Conservation (phyloP, 192 early-diverging fungal genomes). For the Dissophora ornata region DNA sequence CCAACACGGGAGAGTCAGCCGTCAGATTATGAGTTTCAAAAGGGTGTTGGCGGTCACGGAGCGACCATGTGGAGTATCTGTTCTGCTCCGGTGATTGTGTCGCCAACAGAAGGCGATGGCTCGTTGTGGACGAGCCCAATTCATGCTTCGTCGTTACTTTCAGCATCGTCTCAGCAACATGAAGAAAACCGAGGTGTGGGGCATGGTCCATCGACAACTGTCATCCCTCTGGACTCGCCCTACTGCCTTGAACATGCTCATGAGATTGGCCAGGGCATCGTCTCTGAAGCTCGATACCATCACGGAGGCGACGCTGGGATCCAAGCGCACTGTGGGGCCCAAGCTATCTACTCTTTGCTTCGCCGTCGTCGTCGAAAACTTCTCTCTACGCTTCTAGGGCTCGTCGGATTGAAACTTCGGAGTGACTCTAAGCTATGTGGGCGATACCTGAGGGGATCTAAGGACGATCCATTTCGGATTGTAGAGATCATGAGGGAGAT, state of each 20-base stretch:
- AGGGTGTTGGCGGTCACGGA: neutral
- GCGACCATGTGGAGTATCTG: neutral
- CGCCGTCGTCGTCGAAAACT: neutral
- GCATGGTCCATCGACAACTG: no score
- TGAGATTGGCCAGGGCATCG: neutral
- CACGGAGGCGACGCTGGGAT: conserved; percentile 23
- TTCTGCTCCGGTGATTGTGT: neutral
- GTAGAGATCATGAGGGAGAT: conserved; percentile 19
- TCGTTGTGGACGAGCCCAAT: no score
- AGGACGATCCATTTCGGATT: conserved; percentile 5
- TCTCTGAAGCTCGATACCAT: neutral
- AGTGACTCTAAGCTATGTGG: conserved; percentile 17
- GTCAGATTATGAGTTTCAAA: neutral
- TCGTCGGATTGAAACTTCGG: conserved; percentile 4
- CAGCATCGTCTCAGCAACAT: no score
- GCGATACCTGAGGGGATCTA: conserved; percentile 4
- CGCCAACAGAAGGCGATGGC: no score
- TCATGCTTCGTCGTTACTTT: no score
- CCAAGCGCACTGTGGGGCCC: neutral
- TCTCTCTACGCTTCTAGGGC: neutral
- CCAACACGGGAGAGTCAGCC: neutral
- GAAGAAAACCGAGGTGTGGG: no score
- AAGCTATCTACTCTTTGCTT: neutral
- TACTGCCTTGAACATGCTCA: neutral
- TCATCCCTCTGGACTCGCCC: neutral